Percentiles rank a stretch among this genome's conserved stretches.
Conservation (phyloP, 2,329 filamentous ascomycete genomes). For the Penicillium sp. region DNA sequence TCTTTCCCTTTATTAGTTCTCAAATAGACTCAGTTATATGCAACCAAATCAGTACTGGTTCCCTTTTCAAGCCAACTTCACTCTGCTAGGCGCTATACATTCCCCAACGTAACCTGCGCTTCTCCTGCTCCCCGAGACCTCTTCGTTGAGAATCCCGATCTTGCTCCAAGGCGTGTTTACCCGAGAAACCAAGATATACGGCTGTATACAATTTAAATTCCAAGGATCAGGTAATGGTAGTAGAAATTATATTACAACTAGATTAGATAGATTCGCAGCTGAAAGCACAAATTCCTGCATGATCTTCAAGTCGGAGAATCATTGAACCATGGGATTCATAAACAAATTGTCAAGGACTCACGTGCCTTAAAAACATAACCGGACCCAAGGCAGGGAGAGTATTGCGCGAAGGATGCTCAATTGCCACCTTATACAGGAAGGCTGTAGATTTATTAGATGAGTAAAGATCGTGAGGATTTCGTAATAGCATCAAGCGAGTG, state of each 20-base stretch:
- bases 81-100: neutral
- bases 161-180: neutral
- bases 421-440: neutral
- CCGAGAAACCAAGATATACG: neutral
- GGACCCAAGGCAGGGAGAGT: neutral
- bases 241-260: constrained; percentile 22
- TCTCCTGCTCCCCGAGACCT: neutral
- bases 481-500: constrained; percentile 19
- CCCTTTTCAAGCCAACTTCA: constrained; percentile 1
- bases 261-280: constrained; percentile 6
- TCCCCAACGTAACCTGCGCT: neutral
- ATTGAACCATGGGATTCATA: constrained; percentile 10
- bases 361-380: neutral
- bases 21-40: constrained; percentile 13
- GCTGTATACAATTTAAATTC: neutral
- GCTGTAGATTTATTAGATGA: neutral
- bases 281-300: neutral
- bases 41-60: constrained; percentile 14
- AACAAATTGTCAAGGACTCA: constrained; percentile 9
- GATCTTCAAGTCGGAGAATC: neutral
- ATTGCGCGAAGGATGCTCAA: neutral
- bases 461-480: constrained; percentile 20
- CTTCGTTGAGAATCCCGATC: neutral
- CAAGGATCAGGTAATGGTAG: neutral
- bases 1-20: constrained; percentile 13